Percentiles rank a stretch among this genome's conserved stretches.
Conservation (phyloP, 2,329 filamentous ascomycete genomes). For the Setomelanomma holmii region DNA sequence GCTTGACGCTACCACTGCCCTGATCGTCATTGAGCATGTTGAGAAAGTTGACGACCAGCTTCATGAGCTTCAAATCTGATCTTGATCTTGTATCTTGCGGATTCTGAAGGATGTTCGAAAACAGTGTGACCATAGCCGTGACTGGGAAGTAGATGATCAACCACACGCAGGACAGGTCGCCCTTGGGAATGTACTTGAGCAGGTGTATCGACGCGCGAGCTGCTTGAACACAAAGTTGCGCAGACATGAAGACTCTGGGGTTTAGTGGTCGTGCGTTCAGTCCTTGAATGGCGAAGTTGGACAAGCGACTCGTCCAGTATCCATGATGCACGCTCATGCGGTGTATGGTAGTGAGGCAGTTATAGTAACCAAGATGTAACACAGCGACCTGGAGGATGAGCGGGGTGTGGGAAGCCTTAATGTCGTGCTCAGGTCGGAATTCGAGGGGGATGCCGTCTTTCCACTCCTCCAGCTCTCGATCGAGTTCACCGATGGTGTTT, state of each 20-base stretch:
- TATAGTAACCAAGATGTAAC: slow-evolving; percentile 96
- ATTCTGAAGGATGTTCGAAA: slow-evolving; percentile 96
- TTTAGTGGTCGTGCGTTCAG: slow-evolving; percentile 90
- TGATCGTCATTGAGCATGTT: slow-evolving; percentile 89
- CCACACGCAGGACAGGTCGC: slow-evolving; percentile 95
- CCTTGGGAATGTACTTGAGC: slow-evolving; percentile 94
- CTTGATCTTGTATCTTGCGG: slow-evolving; percentile 87
- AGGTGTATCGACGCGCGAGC: slow-evolving; percentile 91
- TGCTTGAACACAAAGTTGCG: slow-evolving; percentile 89
- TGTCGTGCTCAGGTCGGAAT: slow-evolving; percentile 96
- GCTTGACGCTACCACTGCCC: slow-evolving; percentile 86
- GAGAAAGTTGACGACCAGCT: slow-evolving; percentile 88
- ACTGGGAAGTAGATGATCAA: slow-evolving; percentile 96
- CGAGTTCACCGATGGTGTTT: slow-evolving; percentile 94
- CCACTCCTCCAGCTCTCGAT: slow-evolving; percentile 85
- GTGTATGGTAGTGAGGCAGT: slow-evolving; percentile 96
- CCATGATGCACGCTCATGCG: slow-evolving; percentile 98
- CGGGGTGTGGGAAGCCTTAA: slow-evolving; percentile 89
- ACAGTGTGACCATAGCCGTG: slow-evolving; percentile 90
- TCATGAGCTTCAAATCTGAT: slow-evolving; percentile 90
- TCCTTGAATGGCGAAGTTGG: slow-evolving; percentile 93
- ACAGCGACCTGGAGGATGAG: slow-evolving; percentile 95
- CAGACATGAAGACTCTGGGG: slow-evolving; percentile 91
- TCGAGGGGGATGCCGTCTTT: slow-evolving; percentile 95
- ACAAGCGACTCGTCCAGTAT: slow-evolving; percentile 95